Base-by-base conservation (phyloP, 164 flowering plant genomes). In the Hamamelis virginiana region DNA sequence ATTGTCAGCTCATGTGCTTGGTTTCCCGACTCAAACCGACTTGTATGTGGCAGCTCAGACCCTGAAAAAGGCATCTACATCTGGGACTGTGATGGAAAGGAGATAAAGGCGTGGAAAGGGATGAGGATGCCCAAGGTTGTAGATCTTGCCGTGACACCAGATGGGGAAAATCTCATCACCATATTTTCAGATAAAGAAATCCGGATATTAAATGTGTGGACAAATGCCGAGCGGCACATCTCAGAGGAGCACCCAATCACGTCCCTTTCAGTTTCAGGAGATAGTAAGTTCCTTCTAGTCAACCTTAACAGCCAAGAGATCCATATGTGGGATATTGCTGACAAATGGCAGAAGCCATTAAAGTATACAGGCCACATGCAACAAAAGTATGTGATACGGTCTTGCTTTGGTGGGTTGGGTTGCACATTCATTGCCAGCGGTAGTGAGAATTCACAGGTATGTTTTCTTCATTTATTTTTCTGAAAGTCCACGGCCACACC, bases 361-460 rank as follows among this genome's bases (percentile, higher is more conserved):
- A 82, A 74, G 73, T 92, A 84, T 53, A 63, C 57, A 1, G 97
- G 97, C 65, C 97, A 94, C 79, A 84, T 74, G 82, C 98, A 90
- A 63, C 74, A 82, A 62, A 84, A 84, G 69, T 94, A 83, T 72
- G 97, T 94, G 67, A 89, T 94, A 51, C 62, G 98, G 12, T 95
- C 97, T 8, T 92, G 97, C 82, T 95, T 95, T 83, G 97, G 97
- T 69, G 98, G 98, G 41, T 62, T 77, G 46, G 66, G 89, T 64
- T 71, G 81, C 69, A 51, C 68, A 50, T 95, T 91, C 68, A 85
- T 95, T 55, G 97, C 97, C 74, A 91, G 97, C 70, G 97, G 98
- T 16, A 95, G 97, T 74, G 98, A 95, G 75, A 82, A 92, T 82
- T 81, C 97, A 58, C 79, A 89, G 93, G 98, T 95, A 80, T n/a